phyloP scores from a whole-genome alignment of 192 early-diverging fungal genomes.

The Umbelopsis vinacea region DNA sequence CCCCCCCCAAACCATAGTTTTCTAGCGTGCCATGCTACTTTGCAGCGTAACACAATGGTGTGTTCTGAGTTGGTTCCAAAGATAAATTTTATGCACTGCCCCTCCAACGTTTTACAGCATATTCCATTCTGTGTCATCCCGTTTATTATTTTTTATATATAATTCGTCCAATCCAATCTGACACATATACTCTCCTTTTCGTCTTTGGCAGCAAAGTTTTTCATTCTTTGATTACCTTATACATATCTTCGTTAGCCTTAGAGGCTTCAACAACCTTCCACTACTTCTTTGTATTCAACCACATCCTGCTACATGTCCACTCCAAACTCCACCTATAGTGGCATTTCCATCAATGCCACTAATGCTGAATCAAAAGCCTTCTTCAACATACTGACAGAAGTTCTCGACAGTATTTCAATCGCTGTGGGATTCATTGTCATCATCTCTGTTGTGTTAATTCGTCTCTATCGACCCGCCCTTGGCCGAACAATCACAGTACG shows the following conservation, averaged over 20 bases:
- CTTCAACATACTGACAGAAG: not conserved
- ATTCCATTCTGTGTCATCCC: not conserved
- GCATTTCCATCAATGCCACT: not conserved
- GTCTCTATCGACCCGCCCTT: slow-evolving; percentile 13
- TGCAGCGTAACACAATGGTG: not conserved
- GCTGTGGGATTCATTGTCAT: not conserved
- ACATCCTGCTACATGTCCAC: not conserved
- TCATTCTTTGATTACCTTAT: not conserved
- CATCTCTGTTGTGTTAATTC: not conserved
- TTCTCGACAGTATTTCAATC: slow-evolving; percentile 15
- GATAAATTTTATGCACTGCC: slow-evolving; percentile 21
- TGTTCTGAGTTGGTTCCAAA: slow-evolving; percentile 3
- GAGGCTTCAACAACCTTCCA: not conserved
- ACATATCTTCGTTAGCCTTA: not conserved
- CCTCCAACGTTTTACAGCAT: slow-evolving; percentile 13
- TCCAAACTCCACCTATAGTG: not conserved
- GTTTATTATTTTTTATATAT: not conserved
- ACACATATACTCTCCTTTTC: not conserved
- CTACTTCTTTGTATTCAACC: not conserved
- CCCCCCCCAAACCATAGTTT: too few relatives aligned
- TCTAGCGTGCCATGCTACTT: too few relatives aligned
- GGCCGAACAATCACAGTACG: slow-evolving; percentile 15
- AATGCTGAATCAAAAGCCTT: slow-evolving; percentile 1
- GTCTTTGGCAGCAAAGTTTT: not conserved
- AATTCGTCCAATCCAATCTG: not conserved